Evolutionary conservation across 192 early-diverging fungal genomes (phyloP).

Genomic region (Backusella circina): DNA sequence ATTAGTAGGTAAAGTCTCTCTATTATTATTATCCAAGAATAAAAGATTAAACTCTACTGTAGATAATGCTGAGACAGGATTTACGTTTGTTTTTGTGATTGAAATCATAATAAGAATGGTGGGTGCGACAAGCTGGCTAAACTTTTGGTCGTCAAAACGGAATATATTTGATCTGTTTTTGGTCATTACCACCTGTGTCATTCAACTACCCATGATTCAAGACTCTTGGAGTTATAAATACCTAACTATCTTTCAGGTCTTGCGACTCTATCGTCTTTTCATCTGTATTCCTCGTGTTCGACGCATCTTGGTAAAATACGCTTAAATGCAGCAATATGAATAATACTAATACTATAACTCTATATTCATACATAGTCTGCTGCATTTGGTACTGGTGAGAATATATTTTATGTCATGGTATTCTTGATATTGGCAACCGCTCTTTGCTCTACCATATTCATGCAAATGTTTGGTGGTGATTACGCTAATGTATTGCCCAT

Average conservation of each 20-base stretch:
- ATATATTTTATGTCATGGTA: slow-evolving; percentile 21
- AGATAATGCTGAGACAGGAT: slow-evolving; percentile 43
- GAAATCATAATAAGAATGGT: slow-evolving; percentile 46
- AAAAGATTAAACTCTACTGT: background rate
- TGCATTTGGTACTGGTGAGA: slow-evolving; percentile 28
- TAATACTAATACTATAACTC: no score
- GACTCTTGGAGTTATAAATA: slow-evolving; percentile 38
- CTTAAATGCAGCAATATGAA: no score
- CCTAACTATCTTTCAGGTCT: slow-evolving; percentile 48
- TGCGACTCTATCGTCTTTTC: slow-evolving; percentile 43
- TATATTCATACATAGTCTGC: no score
- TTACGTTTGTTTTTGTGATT: slow-evolving; percentile 43
- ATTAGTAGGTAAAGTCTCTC: slow-evolving; percentile 26
- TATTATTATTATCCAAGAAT: background rate
- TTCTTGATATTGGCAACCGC: slow-evolving; percentile 26
- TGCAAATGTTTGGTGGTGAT: slow-evolving; percentile 33
- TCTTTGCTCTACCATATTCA: slow-evolving; percentile 22
- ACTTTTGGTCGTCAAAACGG: slow-evolving; percentile 41
- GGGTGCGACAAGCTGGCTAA: slow-evolving; percentile 23
- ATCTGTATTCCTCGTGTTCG: slow-evolving; percentile 43
- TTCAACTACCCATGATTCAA: slow-evolving; percentile 47
- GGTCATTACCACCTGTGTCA: slow-evolving; percentile 39
- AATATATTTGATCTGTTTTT: slow-evolving; percentile 44
- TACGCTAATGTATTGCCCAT: slow-evolving; percentile 7
- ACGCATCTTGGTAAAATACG: slow-evolving; percentile 40